A percentile compares a stretch with the other conserved stretches of the same genome.
Evolutionary conservation across 2,329 filamentous ascomycete genomes (phyloP).

Genomic region (Aspergillus hiratsukae): DNA sequence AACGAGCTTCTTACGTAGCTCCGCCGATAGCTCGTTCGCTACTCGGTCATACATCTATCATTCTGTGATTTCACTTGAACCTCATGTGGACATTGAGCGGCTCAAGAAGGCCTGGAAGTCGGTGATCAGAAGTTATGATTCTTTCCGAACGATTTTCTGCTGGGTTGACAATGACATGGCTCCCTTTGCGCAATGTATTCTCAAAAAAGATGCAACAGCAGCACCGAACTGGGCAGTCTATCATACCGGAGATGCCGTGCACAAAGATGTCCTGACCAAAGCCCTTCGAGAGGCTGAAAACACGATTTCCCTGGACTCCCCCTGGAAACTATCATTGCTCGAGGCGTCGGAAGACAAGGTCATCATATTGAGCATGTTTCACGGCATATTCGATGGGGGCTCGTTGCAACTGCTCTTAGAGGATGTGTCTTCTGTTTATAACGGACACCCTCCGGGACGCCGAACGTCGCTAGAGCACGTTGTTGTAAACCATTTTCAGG

Average conservation of each 20-base stretch:
- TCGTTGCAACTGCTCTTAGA: slow-evolving; percentile 31
- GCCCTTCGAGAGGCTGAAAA: slow-evolving; percentile 17
- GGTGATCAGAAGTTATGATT: slow-evolving; percentile 24
- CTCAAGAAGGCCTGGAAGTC: slow-evolving; percentile 22
- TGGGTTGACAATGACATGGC: slow-evolving; percentile 30
- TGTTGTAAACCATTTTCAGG: slow-evolving; percentile 22
- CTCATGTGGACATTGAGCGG: slow-evolving; percentile 15
- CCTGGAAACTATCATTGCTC: slow-evolving; percentile 23
- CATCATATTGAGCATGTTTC: slow-evolving; percentile 33
- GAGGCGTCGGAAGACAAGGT: not conserved
- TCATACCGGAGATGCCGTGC: slow-evolving; percentile 2
- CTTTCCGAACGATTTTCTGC: slow-evolving; percentile 32
- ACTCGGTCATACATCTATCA: slow-evolving; percentile 31
- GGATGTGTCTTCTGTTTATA: slow-evolving; percentile 26
- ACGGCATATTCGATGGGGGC: slow-evolving; percentile 36
- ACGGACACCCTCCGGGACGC: slow-evolving; percentile 1
- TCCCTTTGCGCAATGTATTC: slow-evolving; percentile 33
- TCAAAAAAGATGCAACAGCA: slow-evolving; percentile 13
- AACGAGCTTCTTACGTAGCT: slow-evolving; percentile 28
- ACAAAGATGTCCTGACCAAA: slow-evolving; percentile 17
- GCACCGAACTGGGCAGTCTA: slow-evolving; percentile 14
- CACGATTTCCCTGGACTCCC: slow-evolving; percentile 15
- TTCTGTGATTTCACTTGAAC: slow-evolving; percentile 23
- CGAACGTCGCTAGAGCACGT: slow-evolving; percentile 23
- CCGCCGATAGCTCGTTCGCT: slow-evolving; percentile 6